phyloP scores from a whole-genome alignment of 257 asterid species.

The Marsdenia floribunda region DNA sequence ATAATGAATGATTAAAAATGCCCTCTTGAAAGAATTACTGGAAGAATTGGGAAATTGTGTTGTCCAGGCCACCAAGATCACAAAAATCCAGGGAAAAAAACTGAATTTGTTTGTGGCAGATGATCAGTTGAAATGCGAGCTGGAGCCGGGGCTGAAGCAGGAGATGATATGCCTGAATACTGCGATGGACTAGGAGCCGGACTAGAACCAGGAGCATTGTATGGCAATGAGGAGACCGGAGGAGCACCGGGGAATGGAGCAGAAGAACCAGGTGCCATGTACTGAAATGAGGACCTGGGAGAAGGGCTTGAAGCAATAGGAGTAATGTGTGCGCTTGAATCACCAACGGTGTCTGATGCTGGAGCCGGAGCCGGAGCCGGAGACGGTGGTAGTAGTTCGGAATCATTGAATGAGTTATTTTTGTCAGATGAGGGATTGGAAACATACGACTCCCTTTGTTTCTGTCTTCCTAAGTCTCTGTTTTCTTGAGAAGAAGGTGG shows the following conservation, averaged over 20 bases:
- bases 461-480: constrained; percentile 44
- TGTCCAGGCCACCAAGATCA: neutral
- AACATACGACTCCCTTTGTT: neutral
- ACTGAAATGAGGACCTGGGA: neutral
- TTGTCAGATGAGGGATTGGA: neutral
- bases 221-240: neutral
- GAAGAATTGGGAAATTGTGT: neutral
- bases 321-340: neutral
- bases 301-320: neutral
- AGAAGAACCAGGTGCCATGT: neutral
- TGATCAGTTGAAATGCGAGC: neutral
- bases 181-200: neutral
- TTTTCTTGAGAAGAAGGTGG: constrained; percentile 54
- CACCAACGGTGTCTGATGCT: neutral
- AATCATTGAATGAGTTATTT: no score
- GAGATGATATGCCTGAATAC: neutral
- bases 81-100: neutral
- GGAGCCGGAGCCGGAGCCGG: neutral
- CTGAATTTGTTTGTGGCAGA: neutral
- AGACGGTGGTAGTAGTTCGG: no score
- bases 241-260: neutral
- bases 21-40: neutral
- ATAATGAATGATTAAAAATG: neutral
- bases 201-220: neutral
- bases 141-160: neutral